A percentile compares a stretch with the other conserved stretches of the same genome.
Conservation (phyloP, 2,329 filamentous ascomycete species). For the Conoideocrella luteorostrata region DNA sequence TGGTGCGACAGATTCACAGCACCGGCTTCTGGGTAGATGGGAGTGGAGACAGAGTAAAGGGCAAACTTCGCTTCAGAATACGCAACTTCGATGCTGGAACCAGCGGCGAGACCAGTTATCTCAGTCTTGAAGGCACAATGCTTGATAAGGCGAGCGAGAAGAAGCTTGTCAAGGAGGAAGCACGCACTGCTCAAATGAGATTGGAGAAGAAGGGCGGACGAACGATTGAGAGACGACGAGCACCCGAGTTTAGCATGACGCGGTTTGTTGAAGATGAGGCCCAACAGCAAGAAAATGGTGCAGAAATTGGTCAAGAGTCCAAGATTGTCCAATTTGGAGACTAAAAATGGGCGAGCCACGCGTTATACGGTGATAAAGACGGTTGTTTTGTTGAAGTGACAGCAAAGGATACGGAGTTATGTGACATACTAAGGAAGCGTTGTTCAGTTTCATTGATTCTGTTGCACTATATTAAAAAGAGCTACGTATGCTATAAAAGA, state of each 20-base stretch:
- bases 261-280: conserved; percentile 43
- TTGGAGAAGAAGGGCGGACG: conserved; percentile 28
- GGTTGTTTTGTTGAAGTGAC: no score
- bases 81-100: conserved; percentile 77
- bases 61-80: conserved; percentile 69
- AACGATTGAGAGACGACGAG: conserved; percentile 26
- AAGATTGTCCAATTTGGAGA: conserved; percentile 5
- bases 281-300: conserved; percentile 21
- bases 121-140: conserved; percentile 87
- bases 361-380: no score
- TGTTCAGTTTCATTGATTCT: conserved; percentile 1
- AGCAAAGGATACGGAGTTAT: neutral
- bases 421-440: conserved; percentile 4
- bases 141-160: conserved; percentile 61
- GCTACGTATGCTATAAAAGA: neutral
- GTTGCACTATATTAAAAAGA: neutral
- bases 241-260: conserved; percentile 52
- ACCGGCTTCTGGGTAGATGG: conserved; percentile 72
- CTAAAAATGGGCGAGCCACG: no score
- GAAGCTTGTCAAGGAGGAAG: conserved; percentile 39
- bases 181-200: conserved; percentile 32
- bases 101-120: conserved; percentile 68
- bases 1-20: conserved; percentile 45
- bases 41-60: conserved; percentile 61
- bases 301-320: conserved; percentile 17